Evolutionary conservation across 352 stramenopile genomes (phyloP), one percentile per base, ranked within the genome.

Genomic region (Pythium rishiriense): DNA sequence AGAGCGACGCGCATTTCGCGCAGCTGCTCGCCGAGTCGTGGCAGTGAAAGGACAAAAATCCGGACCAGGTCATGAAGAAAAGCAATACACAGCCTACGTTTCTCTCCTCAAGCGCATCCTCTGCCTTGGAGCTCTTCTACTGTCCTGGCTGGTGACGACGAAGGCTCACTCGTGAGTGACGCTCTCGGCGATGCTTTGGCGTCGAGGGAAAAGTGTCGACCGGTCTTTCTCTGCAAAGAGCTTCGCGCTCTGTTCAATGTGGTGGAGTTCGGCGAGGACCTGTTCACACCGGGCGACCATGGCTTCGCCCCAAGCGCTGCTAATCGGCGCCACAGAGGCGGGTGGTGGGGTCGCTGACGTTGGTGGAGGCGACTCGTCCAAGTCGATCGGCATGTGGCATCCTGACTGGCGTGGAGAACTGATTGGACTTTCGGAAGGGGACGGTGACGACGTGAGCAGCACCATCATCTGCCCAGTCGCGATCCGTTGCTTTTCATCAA

Each of bases 11-110:
- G 8, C 80, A 89, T 54, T 89, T 94, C 43, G 66, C 78, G 33
- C 78, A 89, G 48, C 65, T 94, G 33, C 68, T 94, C 5, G 69
- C 73, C 2, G 84, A 94, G 42, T 89, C 79, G 50, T 94, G 85
- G 85, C 75, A 69, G 62, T 85, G 68, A 80, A 0, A 4, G 26
- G 48, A 42, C 11, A 14, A 1, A 17, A n/a, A n/a, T 17, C n/a
- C n/a, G n/a, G 11, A n/a, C 14, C 37, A 43, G 11, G 1, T 17
- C 37, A 43, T 5, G n/a, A 2, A 1, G 11, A 47, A 14, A 28
- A 26, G 41, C 2, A 12, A 39, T 14, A 39, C 33, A 39, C 33
- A 39, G 14, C n/a, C n/a, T n/a, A n/a, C n/a, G n/a, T n/a, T n/a
- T n/a, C n/a, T n/a, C n/a, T n/a, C n/a, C n/a, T n/a, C n/a, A n/a